phyloP scores from a whole-genome alignment of 768 basidiomycete genomes.

The Rhodotorula babjevae region DNA sequence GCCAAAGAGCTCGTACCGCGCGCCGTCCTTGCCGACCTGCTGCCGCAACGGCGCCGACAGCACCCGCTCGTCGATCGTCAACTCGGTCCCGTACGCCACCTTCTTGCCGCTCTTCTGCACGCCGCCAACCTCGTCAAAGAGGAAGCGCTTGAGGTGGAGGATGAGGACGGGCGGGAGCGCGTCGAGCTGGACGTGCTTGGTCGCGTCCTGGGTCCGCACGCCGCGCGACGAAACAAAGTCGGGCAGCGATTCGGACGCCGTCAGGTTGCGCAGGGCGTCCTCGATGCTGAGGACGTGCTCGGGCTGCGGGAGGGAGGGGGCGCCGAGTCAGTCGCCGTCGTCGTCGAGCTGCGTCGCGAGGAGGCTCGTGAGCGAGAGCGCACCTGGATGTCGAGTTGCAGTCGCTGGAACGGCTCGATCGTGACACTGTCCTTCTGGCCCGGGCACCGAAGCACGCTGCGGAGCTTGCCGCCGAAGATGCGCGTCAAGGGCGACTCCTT shows the following conservation, averaged over 20 bases:
- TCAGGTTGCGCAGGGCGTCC: conserved; percentile 73
- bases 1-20: conserved; percentile 52
- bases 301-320: conserved; percentile 51
- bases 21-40: conserved; percentile 49
- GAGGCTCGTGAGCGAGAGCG: not conserved
- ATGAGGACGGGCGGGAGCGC: conserved; percentile 76
- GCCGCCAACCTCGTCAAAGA: conserved; percentile 68
- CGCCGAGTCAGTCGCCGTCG: not conserved
- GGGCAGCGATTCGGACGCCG: conserved; percentile 74
- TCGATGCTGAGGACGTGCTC: conserved; percentile 70
- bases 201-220: conserved; percentile 64
- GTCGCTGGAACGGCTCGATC: conserved; percentile 83
- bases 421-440: conserved; percentile 75
- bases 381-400: conserved; percentile 85
- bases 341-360: not conserved
- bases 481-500: conserved; percentile 81
- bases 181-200: conserved; percentile 70
- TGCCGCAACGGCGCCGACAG: conserved; percentile 59
- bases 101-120: conserved; percentile 83
- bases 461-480: conserved; percentile 89
- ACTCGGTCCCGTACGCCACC: conserved; percentile 67
- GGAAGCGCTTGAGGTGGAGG: conserved; percentile 84
- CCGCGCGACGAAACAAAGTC: conserved; percentile 57
- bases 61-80: conserved; percentile 59
- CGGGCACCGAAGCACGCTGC: conserved; percentile 73